These are phyloP conservation scores for Eucalyptus curtisii DNA, from an alignment of 345 rosid genomes.

Conservation along the genomic window DNA sequence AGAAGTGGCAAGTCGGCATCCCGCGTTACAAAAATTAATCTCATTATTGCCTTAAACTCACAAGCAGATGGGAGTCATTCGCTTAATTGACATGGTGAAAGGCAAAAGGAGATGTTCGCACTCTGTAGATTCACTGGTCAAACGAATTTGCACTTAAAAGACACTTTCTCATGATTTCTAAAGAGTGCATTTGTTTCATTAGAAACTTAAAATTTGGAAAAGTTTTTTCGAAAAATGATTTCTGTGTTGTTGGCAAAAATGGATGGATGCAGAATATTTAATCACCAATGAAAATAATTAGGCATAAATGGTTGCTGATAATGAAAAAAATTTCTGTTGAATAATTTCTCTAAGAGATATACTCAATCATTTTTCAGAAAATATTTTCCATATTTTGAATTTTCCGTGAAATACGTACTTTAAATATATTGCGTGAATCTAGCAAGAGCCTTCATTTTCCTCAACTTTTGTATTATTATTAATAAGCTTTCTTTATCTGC, in stretches of 20 bases:
- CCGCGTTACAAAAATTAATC: not conserved
- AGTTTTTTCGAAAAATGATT: no score
- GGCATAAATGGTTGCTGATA: no score
- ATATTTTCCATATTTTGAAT: no score
- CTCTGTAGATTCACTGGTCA: rapidly evolving
- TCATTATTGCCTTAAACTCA: not conserved
- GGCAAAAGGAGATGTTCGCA: not conserved
- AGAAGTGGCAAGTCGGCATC: not conserved
- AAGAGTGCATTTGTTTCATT: not conserved
- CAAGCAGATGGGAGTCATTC: not conserved
- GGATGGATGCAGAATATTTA: no score
- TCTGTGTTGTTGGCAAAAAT: no score
- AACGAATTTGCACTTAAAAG: not conserved
- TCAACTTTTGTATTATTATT: not conserved
- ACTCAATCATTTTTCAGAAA: no score
- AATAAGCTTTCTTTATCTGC: no score
- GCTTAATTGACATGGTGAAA: not conserved
- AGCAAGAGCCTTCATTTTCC: rapidly evolving
- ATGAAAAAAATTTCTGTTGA: no score
- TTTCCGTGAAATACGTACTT: rapidly evolving
- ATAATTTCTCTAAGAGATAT: no score
- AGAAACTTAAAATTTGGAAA: no score
- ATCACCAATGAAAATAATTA: no score
- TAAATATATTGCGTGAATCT: not conserved
- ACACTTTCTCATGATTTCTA: not conserved